Percentiles rank a stretch among this genome's conserved stretches.
Evolutionary conservation across 2,329 filamentous ascomycete species (phyloP).

Genomic region (Sporothrix variecibatus): DNA sequence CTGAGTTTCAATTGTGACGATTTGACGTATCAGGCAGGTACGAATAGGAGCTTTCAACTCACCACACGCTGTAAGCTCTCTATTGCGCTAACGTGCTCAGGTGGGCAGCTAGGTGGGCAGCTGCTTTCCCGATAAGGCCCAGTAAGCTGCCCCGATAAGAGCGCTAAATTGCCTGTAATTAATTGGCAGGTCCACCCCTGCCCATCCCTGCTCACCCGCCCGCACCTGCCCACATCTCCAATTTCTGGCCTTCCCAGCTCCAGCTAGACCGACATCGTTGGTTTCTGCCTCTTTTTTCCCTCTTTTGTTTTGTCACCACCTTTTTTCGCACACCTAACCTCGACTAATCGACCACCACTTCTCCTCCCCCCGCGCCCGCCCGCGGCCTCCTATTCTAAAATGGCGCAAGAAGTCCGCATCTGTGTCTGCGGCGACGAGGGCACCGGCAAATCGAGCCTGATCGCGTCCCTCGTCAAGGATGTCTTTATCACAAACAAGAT

Average conservation of each 20-base stretch:
- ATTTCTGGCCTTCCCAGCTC: slow-evolving; percentile 20
- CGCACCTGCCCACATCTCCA: slow-evolving; percentile 18
- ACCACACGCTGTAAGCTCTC: neutral
- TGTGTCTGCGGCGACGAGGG: slow-evolving; percentile 96
- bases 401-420: slow-evolving; percentile 66
- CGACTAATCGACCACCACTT: neutral
- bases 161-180: slow-evolving; percentile 2
- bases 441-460: slow-evolving; percentile 90
- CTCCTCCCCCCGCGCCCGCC: neutral
- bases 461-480: slow-evolving; percentile 94
- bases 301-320: neutral
- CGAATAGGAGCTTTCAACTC: neutral
- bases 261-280: slow-evolving; percentile 12
- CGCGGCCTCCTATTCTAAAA: neutral
- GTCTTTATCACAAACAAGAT: slow-evolving; percentile 96
- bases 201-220: slow-evolving; percentile 10
- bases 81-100: neutral
- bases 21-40: neutral
- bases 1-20: neutral
- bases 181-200: slow-evolving; percentile 22
- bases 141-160: neutral
- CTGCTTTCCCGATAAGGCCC: slow-evolving; percentile 12
- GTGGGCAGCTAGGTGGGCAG: neutral
- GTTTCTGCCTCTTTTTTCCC: neutral
- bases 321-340: neutral